Percentiles rank a stretch among this genome's conserved stretches.
These are phyloP conservation scores for Hygrocybe coccinea DNA, from an alignment of 768 basidiomycete genomes.

Conservation along the genomic window DNA sequence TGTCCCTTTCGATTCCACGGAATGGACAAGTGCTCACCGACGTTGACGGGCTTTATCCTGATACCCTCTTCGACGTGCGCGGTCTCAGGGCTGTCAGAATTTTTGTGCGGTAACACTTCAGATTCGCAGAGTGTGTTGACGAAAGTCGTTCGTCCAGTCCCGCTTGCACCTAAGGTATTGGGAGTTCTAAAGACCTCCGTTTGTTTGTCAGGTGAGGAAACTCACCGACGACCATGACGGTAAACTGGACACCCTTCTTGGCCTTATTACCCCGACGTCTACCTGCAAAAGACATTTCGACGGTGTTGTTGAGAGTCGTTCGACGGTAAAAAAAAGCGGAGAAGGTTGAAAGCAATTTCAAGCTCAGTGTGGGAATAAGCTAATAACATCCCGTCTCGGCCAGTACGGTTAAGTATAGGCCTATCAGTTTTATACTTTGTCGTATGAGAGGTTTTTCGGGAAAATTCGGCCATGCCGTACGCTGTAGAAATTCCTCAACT, in stretches of 20 bases:
- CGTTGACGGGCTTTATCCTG: slow-evolving; percentile 89
- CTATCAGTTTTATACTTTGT: slow-evolving; percentile 2
- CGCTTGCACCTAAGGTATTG: slow-evolving; percentile 74
- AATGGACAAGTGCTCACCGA: slow-evolving; percentile 54
- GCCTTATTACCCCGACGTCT: slow-evolving; percentile 89
- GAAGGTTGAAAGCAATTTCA: slow-evolving; percentile 31
- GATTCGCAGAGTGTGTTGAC: slow-evolving; percentile 99
- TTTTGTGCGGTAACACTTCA: slow-evolving; percentile 84
- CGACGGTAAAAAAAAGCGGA: slow-evolving; percentile 31
- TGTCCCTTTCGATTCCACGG: not conserved
- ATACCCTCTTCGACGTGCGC: slow-evolving; percentile 94
- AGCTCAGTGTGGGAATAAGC: slow-evolving; percentile 35
- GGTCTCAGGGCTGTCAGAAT: slow-evolving; percentile 76
- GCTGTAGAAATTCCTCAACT: slow-evolving; percentile 3
- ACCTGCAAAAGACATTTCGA: slow-evolving; percentile 76
- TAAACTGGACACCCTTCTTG: slow-evolving; percentile 99
- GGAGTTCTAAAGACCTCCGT: slow-evolving; percentile 13
- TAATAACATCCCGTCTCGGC: too few relatives aligned
- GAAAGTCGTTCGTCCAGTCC: slow-evolving; percentile 95
- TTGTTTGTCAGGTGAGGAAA: slow-evolving; percentile 8
- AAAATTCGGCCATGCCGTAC: slow-evolving; percentile 2
- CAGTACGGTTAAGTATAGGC: too few relatives aligned
- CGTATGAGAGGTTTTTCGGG: slow-evolving; percentile 24
- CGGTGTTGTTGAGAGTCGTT: slow-evolving; percentile 21
- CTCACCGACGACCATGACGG: slow-evolving; percentile 95